These are phyloP conservation scores for Tremella fuciformis DNA, from an alignment of 768 basidiomycete genomes.

Conservation along the genomic window DNA sequence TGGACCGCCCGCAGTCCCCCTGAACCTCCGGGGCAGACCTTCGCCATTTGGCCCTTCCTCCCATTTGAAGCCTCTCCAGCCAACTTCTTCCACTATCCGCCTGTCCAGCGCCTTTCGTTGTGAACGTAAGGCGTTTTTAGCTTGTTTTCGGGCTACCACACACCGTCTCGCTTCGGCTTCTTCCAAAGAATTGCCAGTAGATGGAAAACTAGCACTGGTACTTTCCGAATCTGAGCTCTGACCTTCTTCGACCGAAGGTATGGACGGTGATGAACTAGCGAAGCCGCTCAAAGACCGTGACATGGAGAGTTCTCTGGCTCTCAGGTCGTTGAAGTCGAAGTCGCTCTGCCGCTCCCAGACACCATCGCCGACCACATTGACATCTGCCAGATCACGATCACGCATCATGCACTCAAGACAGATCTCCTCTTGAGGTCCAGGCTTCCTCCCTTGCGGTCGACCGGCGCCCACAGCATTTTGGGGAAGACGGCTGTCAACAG, in stretches of 20 bases:
- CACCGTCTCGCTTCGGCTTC: conserved; percentile 25
- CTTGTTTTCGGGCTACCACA: conserved; percentile 18
- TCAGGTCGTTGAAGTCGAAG: conserved; percentile 70
- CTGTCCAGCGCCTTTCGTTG: conserved; percentile 30
- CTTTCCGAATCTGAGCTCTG: conserved; percentile 18
- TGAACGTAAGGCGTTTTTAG: conserved; percentile 14
- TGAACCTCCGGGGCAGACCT: conserved; percentile 43
- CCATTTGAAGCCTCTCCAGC: conserved; percentile 51
- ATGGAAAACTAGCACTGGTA: conserved; percentile 27
- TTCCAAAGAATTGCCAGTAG: conserved; percentile 26
- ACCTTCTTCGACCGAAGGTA: conserved; percentile 18
- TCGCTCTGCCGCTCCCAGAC: conserved; percentile 93
- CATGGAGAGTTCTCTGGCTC: conserved; percentile 44
- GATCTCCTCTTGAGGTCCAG: conserved; percentile 60
- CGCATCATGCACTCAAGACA: conserved; percentile 98
- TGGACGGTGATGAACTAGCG: conserved; percentile 8
- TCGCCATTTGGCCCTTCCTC: conserved; percentile 40
- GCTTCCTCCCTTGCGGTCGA: conserved; percentile 15
- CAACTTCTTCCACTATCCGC: conserved; percentile 25
- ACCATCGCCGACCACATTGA: conserved; percentile 78
- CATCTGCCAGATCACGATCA: conserved; percentile 96
- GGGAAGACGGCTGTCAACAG: conserved; percentile 11
- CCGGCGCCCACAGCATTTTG: conserved; percentile 13
- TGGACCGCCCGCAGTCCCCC: conserved; percentile 37
- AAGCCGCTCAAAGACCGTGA: conserved; percentile 22